Evolutionary conservation across 2,329 filamentous ascomycete species (phyloP).

Genomic region (Dactylellina sp.): DNA sequence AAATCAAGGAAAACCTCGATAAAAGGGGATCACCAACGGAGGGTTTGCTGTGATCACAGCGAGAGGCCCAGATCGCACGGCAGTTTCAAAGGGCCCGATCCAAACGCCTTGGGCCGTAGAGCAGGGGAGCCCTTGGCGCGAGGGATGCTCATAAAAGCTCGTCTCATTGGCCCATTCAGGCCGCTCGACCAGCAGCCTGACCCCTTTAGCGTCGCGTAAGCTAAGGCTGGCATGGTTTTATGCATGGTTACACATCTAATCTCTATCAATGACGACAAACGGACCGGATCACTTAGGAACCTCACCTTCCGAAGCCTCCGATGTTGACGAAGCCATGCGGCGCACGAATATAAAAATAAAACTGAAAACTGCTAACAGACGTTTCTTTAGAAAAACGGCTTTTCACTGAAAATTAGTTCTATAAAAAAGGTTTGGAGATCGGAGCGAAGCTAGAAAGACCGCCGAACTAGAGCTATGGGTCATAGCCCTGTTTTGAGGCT

Average conservation of each 20-base stretch:
- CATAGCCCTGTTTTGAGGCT: too few species aligned
- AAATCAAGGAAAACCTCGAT: slow-evolving; percentile 6
- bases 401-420: too few species aligned
- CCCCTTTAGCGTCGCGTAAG: slow-evolving; percentile 40
- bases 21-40: slow-evolving; percentile 9
- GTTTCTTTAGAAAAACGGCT: too few species aligned
- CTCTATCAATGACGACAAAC: slow-evolving; percentile 33
- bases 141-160: slow-evolving; percentile 9
- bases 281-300: slow-evolving; percentile 3
- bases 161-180: slow-evolving; percentile 32
- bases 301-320: not conserved
- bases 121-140: slow-evolving; percentile 37
- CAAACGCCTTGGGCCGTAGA: slow-evolving; percentile 38
- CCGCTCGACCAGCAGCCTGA: slow-evolving; percentile 4
- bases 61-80: slow-evolving; percentile 34
- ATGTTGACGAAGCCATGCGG: too few species aligned
- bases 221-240: not conserved
- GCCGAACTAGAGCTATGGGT: too few species aligned
- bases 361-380: too few species aligned
- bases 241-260: slow-evolving; percentile 40
- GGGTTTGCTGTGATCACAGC: not conserved
- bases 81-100: slow-evolving; percentile 32
- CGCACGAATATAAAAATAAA: slow-evolving; percentile 17
- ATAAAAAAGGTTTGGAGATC: too few species aligned
- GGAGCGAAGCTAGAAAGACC: too few species aligned